phyloP scores from a whole-genome alignment of 1,284 basidiomycete species.

The Lentinus polychrous region DNA sequence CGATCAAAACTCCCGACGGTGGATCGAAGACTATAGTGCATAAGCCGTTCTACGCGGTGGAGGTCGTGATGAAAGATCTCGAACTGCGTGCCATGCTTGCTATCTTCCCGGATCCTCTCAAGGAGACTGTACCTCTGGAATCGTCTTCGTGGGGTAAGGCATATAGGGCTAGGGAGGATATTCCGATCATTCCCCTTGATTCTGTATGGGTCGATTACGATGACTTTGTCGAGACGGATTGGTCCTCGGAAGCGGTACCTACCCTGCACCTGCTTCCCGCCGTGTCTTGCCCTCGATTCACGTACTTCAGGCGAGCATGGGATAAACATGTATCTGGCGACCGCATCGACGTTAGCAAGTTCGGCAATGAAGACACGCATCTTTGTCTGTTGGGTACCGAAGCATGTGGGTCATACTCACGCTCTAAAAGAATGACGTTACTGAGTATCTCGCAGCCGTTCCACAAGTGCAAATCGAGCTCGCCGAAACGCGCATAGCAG shows the following conservation, averaged over 20 bases:
- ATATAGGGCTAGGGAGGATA: slow-evolving; percentile 38
- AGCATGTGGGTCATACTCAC: slow-evolving; percentile 43
- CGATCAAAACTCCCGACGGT: slow-evolving; percentile 40
- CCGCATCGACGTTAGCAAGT: slow-evolving; percentile 59
- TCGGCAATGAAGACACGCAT: slow-evolving; percentile 85
- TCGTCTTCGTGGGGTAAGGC: slow-evolving; percentile 39
- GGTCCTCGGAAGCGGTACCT: slow-evolving; percentile 50
- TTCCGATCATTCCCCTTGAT: slow-evolving; percentile 32
- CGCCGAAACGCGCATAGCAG: slow-evolving; percentile 47
- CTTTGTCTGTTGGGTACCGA: slow-evolving; percentile 77
- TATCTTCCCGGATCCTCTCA: slow-evolving; percentile 68
- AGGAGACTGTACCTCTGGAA: slow-evolving; percentile 45
- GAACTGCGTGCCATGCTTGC: slow-evolving; percentile 79
- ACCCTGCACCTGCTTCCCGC: slow-evolving; percentile 67
- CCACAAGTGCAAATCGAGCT: slow-evolving; percentile 66
- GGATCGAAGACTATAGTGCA: slow-evolving; percentile 56
- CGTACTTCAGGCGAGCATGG: slow-evolving; percentile 64
- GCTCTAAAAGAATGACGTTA: too few relatives aligned
- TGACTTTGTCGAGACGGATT: slow-evolving; percentile 83
- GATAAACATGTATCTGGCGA: slow-evolving; percentile 27
- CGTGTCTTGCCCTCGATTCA: slow-evolving; percentile 77
- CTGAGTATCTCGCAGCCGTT: slow-evolving; percentile 51
- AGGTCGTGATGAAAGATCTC: slow-evolving; percentile 75
- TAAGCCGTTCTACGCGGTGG: slow-evolving; percentile 92
- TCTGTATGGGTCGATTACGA: slow-evolving; percentile 73